phyloP scores from a whole-genome alignment of 2,329 filamentous ascomycete genomes.

The Sporothrix curviconia region DNA sequence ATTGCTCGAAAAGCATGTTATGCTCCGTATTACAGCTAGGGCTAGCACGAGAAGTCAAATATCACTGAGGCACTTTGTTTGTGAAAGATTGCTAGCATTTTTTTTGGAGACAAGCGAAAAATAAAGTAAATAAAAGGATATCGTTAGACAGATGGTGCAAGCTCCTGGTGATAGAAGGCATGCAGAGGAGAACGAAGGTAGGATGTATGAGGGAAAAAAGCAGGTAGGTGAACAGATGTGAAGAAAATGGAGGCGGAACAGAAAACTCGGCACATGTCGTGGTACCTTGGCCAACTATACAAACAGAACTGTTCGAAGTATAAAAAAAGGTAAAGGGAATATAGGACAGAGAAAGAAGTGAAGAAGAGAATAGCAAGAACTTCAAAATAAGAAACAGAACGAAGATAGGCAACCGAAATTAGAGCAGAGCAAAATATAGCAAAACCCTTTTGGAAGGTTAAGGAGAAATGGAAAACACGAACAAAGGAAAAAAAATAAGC shows the following conservation, averaged over 20 bases:
- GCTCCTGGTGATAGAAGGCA: not conserved
- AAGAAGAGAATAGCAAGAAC: not conserved
- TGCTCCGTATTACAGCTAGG: too few relatives aligned
- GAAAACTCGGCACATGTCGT: not conserved
- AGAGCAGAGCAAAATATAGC: not conserved
- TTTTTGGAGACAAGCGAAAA: constrained; percentile 6
- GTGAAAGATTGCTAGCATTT: not conserved
- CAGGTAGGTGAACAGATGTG: not conserved
- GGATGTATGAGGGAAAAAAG: not conserved
- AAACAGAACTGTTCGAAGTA: not conserved
- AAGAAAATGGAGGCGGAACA: not conserved
- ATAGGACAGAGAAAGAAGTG: constrained; percentile 9
- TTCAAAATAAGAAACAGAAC: not conserved
- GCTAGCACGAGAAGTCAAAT: too few relatives aligned
- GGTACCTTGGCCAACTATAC: constrained; percentile 4
- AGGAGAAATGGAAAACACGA: not conserved
- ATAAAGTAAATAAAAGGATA: constrained; percentile 14
- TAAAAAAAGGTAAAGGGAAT: constrained; percentile 9
- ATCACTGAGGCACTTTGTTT: not conserved
- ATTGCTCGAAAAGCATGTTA: too few relatives aligned
- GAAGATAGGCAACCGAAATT: not conserved
- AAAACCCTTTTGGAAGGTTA: not conserved
- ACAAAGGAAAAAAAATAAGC: not conserved
- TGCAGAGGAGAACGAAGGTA: not conserved
- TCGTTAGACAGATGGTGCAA: constrained; percentile 8